Percentiles rank a stretch among this genome's conserved stretches.
Conservation (phyloP, 2,329 filamentous ascomycete species). For the Exophiala calicioides region DNA sequence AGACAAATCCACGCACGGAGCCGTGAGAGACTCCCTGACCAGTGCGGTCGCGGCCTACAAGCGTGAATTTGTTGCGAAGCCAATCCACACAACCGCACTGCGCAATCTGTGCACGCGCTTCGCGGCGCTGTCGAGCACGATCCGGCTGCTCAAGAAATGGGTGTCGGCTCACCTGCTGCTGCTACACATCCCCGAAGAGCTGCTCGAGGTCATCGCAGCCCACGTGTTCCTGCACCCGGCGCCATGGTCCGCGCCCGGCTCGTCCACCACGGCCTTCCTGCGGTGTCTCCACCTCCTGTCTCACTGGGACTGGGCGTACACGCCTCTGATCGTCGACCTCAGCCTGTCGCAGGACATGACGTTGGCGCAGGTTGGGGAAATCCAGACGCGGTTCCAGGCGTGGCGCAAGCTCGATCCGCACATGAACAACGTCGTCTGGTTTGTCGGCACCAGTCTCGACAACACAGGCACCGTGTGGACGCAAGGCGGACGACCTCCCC, state of each 20-base stretch:
- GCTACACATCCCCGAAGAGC: slow-evolving; percentile 72
- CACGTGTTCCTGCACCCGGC: slow-evolving; percentile 78
- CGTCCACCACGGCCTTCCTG: slow-evolving; percentile 75
- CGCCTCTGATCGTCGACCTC: slow-evolving; percentile 79
- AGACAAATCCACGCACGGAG: slow-evolving; percentile 68
- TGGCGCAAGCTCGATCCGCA: slow-evolving; percentile 87
- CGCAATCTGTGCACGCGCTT: slow-evolving; percentile 78
- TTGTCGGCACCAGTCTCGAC: slow-evolving; percentile 79
- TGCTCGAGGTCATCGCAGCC: slow-evolving; percentile 80
- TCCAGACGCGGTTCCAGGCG: slow-evolving; percentile 67
- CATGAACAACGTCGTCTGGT: slow-evolving; percentile 79
- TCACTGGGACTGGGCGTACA: slow-evolving; percentile 86
- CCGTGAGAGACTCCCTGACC: slow-evolving; percentile 68
- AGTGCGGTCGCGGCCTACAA: slow-evolving; percentile 70
- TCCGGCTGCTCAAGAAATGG: slow-evolving; percentile 87
- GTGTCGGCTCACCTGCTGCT: slow-evolving; percentile 79
- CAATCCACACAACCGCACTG: slow-evolving; percentile 79
- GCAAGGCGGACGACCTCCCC: slow-evolving; percentile 66
- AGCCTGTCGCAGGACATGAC: slow-evolving; percentile 60
- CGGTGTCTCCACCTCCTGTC: slow-evolving; percentile 77
- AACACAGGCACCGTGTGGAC: slow-evolving; percentile 79
- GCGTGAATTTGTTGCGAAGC: slow-evolving; percentile 69
- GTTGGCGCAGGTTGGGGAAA: slow-evolving; percentile 43
- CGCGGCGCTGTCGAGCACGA: slow-evolving; percentile 75
- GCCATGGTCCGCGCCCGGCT: slow-evolving; percentile 77